Conservation (phyloP, 2,329 filamentous ascomycete genomes). For the Aspergillus melleus region DNA sequence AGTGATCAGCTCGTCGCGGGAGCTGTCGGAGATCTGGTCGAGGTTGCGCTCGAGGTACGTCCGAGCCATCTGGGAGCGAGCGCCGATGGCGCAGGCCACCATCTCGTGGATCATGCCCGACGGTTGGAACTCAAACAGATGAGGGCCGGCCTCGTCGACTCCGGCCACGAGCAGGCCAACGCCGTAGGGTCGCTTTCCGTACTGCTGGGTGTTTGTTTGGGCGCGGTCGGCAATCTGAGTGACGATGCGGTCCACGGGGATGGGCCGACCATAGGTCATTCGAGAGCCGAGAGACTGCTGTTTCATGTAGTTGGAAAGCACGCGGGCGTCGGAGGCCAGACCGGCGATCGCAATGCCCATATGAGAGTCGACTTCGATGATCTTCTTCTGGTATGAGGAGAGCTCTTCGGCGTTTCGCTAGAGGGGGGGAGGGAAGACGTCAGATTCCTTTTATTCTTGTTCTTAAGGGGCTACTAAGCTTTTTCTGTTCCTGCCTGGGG, state of each 20-base stretch:
- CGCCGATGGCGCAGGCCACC: slow-evolving; percentile 92
- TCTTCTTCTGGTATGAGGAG: slow-evolving; percentile 99
- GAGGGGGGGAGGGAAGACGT: background rate
- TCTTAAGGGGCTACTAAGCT: background rate
- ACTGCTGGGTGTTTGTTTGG: slow-evolving; percentile 96
- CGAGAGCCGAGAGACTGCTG: slow-evolving; percentile 95
- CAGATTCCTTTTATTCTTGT: background rate
- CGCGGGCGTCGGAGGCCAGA: slow-evolving; percentile 94
- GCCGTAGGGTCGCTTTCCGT: slow-evolving; percentile 93
- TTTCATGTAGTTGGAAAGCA: slow-evolving; percentile 99
- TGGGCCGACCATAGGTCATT: slow-evolving; percentile 91
- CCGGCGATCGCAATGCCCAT: slow-evolving; percentile 94
- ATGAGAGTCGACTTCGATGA: slow-evolving; percentile 95
- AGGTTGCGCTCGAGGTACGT: slow-evolving; percentile 95
- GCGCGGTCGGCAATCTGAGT: slow-evolving; percentile 93
- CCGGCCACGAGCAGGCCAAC: slow-evolving; percentile 91
- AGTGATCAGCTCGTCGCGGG: slow-evolving; percentile 80
- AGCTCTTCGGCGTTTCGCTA: slow-evolving; percentile 98
- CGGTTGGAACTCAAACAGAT: slow-evolving; percentile 98
- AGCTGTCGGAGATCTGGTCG: slow-evolving; percentile 74
- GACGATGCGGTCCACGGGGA: slow-evolving; percentile 86
- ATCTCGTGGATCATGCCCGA: slow-evolving; percentile 96
- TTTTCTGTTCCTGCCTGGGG: too few relatives aligned
- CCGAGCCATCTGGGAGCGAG: slow-evolving; percentile 93
- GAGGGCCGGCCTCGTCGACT: slow-evolving; percentile 89